Evolutionary conservation across 805 yeast species (phyloP), one percentile per base, ranked within the genome.

Genomic region (Wickerhamomyces chambardii): DNA sequence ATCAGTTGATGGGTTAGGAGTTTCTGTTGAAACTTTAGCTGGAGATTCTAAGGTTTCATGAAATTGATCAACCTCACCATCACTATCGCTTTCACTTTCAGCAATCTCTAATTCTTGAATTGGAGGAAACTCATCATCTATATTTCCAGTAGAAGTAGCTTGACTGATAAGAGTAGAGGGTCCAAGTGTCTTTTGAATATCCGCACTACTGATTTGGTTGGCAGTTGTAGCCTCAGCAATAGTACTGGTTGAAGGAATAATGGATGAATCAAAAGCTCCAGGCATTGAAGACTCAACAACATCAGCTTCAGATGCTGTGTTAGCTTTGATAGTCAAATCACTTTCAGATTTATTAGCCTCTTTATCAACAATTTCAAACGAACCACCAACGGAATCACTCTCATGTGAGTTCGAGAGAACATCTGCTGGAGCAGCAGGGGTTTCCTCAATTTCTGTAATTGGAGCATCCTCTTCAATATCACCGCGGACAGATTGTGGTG

Each of bases 401-500:
- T 30, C 18, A 17, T 56, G 51, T 18, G 53, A 44, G 12, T 53
- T 60, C 39, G 48, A 30, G 16, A n/a, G 32, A 29, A 35, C 48
- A 15, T 42, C 34, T 7, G 34, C 37, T 19, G 45, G 48, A 9
- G 40, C 34, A 33, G 51, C 50, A 26, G 53, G 46, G 11, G 50
- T 45, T 15, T 61, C 61, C 11, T 55, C 57, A 34, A 45, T 50
- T 24, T 55, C 64, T 10, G 40, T 33, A 33, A 50, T 49, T 26
- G 53, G 46, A 14, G 50, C 45, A 14, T 61, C 61, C 10, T 55
- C 57, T 34, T 46, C 50, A 24, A 54, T 64, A 41, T 78, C 95
- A 42, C 84, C 95, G 40, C 95, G 76, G 7, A 86, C 95, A 17
- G 95, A 84, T 58, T 77, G 74, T 0, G 97, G 89, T 3, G 97